Evolutionary conservation across 768 basidiomycete genomes (phyloP), one percentile per base, ranked within the genome.

Genomic region (Lactifluus echinatus): DNA sequence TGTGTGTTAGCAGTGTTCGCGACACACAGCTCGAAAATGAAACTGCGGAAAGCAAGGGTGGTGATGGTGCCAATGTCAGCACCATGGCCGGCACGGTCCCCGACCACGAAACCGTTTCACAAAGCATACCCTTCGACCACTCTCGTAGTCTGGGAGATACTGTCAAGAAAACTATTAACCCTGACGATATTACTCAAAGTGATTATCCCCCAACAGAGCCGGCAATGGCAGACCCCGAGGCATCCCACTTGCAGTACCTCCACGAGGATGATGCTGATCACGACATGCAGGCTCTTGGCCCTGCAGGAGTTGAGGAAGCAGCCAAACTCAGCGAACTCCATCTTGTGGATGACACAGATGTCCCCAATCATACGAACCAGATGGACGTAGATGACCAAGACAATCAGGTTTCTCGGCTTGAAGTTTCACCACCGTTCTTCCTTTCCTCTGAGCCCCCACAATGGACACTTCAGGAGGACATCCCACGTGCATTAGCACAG

Each of bases 281-380:
- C 53, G 80, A 85, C 33, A 88, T 88, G 82, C 92, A 95, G 70
- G 92, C 93, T 1, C 79, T 98, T 21, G 95, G 92, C 6, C 83
- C 91, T 1, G 86, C 94, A 2, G 83, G 79, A 10, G 84, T 90
- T 42, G 92, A 95, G 63, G 83, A 93, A 67, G 80, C 82, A 11
- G 85, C 88, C 17, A 89, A 85, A 66, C 74, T 96, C 45, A 79
- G 85, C 61, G 85, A 95, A 50, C 82, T 97, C 34, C 86, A 81
- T 44, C 75, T 96, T 60, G 70, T 83, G 26, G 89, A 90, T 59
- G 82, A 82, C 2, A 76, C 80, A 15, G 68, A 71, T 50, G 61
- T 68, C 39, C 44, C 21, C 8, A 42, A 46, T 24, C 68, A 72
- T 8, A 61, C 70, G 2, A 61, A 65, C 15, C 72, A 78, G 10